These are phyloP conservation scores for Pulveroboletus sp. DNA, from an alignment of 768 basidiomycete species.

Conservation along the genomic window DNA sequence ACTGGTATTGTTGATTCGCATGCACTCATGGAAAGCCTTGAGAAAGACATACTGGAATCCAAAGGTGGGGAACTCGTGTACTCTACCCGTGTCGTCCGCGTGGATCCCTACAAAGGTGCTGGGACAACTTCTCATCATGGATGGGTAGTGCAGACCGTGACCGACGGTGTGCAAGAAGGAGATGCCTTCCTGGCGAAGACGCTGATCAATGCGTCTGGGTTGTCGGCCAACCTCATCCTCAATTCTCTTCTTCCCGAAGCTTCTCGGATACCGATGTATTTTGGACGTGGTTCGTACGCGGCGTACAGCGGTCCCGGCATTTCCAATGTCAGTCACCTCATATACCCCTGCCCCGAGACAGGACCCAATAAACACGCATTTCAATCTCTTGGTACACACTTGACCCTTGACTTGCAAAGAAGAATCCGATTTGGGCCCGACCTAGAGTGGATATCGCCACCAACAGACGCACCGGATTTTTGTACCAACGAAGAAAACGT, in stretches of 20 bases:
- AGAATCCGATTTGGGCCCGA: constrained; percentile 92
- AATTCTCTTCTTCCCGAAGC: constrained; percentile 63
- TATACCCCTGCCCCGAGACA: constrained; percentile 87
- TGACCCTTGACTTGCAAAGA: constrained; percentile 82
- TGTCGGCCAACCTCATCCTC: constrained; percentile 67
- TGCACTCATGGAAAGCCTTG: constrained; percentile 76
- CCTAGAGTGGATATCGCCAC: constrained; percentile 78
- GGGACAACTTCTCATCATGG: constrained; percentile 48
- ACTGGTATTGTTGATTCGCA: constrained; percentile 94
- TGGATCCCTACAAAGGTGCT: constrained; percentile 58
- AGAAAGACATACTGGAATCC: constrained; percentile 74
- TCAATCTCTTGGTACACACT: constrained; percentile 87
- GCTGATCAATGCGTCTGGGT: constrained; percentile 80
- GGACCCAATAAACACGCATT: constrained; percentile 60
- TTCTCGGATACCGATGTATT: constrained; percentile 69
- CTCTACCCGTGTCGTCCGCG: constrained; percentile 78
- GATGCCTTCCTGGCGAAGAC: constrained; percentile 73
- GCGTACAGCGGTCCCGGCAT: constrained; percentile 82
- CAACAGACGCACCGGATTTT: constrained; percentile 27
- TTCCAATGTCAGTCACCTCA: constrained; percentile 62
- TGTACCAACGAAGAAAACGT: constrained; percentile 41
- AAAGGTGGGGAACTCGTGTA: constrained; percentile 70
- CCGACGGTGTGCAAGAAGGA: constrained; percentile 44
- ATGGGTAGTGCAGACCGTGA: constrained; percentile 86
- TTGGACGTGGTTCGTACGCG: constrained; percentile 83